These are phyloP conservation scores for Chaetomiaceae sp. DNA, from an alignment of 2,329 filamentous ascomycete species.

Conservation along the genomic window DNA sequence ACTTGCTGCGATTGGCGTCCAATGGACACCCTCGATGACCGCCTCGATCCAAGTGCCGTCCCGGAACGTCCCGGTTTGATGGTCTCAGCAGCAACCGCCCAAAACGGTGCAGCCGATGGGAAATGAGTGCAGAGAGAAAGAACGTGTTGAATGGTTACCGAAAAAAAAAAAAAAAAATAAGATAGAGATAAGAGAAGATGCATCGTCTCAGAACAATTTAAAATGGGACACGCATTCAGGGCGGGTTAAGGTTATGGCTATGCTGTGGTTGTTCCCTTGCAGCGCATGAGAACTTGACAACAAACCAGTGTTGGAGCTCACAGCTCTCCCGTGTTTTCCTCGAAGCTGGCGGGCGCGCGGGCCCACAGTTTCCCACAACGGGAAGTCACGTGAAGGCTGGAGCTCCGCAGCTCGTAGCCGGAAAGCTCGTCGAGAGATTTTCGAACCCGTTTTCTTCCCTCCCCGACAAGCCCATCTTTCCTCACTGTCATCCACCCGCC, in stretches of 20 bases:
- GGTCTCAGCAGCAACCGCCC: conserved; percentile 14
- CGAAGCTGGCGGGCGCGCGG: neutral
- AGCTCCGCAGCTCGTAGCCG: conserved; percentile 27
- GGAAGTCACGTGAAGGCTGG: conserved; percentile 22
- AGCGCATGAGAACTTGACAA: neutral
- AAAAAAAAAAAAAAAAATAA: neutral
- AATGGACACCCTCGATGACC: conserved; percentile 2
- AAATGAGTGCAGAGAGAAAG: neutral
- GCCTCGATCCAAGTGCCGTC: conserved; percentile 2
- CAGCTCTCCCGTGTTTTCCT: neutral
- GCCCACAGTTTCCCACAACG: conserved; percentile 17
- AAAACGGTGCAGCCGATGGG: neutral
- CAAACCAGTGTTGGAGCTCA: neutral
- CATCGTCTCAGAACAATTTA: too few relatives aligned
- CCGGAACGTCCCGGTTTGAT: conserved; percentile 15
- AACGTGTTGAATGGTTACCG: neutral
- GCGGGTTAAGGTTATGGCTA: too few relatives aligned
- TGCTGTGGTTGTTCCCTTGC: neutral
- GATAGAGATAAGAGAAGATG: neutral
- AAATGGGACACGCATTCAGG: too few relatives aligned
- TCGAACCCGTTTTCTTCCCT: conserved; percentile 27
- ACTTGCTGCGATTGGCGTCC: conserved; percentile 6
- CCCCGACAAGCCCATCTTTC: conserved; percentile 21
- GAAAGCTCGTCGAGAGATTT: conserved; percentile 28
- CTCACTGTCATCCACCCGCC: conserved; percentile 22